Percentiles rank a stretch among this genome's conserved stretches.
phyloP scores from a whole-genome alignment of 2,329 filamentous ascomycete species.

The Aspergillus melleus region DNA sequence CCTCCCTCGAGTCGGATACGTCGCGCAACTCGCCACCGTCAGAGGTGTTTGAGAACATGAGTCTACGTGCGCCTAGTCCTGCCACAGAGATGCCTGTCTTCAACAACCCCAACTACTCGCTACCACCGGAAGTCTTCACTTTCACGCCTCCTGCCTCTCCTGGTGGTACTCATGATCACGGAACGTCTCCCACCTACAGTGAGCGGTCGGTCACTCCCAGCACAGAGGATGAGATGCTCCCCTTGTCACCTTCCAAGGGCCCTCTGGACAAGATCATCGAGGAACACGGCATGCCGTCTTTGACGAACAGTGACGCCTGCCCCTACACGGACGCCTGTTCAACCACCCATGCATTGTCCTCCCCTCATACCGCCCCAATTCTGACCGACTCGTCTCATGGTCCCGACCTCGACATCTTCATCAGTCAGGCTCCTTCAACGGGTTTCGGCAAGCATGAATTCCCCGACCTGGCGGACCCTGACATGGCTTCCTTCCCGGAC shows the following conservation, averaged over 20 bases:
- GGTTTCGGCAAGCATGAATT: constrained; percentile 33
- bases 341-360: constrained; percentile 34
- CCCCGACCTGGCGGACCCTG: constrained; percentile 27
- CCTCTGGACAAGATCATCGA: constrained; percentile 31
- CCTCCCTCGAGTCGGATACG: constrained; percentile 39
- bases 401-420: constrained; percentile 44
- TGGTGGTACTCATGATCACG: constrained; percentile 39
- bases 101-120: constrained; percentile 30
- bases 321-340: constrained; percentile 33
- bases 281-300: constrained; percentile 29
- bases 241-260: constrained; percentile 35
- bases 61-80: constrained; percentile 36
- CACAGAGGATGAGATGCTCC: constrained; percentile 39
- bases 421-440: constrained; percentile 34
- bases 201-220: constrained; percentile 41
- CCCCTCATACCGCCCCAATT: constrained; percentile 37
- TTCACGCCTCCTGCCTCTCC: constrained; percentile 51
- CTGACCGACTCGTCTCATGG: constrained; percentile 34
- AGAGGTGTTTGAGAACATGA: constrained; percentile 41
- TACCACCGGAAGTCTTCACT: constrained; percentile 44
- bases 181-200: constrained; percentile 36
- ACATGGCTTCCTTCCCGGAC: constrained; percentile 36
- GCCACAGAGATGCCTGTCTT: constrained; percentile 33
- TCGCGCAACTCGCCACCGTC: constrained; percentile 46
- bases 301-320: constrained; percentile 28